Evolutionary conservation across 768 basidiomycete species (phyloP).

Genomic region (Pisolithus orientalis): DNA sequence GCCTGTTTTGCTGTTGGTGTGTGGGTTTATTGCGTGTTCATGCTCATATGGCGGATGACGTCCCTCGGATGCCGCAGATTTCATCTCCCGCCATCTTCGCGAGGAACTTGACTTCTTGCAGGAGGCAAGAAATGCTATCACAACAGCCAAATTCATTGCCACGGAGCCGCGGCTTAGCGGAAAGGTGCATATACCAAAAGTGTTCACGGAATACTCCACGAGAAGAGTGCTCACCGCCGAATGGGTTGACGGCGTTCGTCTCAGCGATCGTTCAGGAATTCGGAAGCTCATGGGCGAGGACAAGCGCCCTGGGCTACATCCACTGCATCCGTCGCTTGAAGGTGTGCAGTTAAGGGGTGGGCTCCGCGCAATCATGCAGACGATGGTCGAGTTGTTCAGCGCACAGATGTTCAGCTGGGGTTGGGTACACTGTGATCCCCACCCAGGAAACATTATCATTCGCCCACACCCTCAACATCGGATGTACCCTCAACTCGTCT

Average conservation of each 20-base stretch:
- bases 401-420: conserved; percentile 92
- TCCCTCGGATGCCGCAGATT: conserved; percentile 38
- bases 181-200: conserved; percentile 73
- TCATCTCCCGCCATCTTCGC: conserved; percentile 74
- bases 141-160: conserved; percentile 62
- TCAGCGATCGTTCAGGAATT: conserved; percentile 59
- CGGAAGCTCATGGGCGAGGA: conserved; percentile 53
- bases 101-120: conserved; percentile 77
- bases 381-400: conserved; percentile 82
- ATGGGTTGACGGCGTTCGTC: conserved; percentile 75
- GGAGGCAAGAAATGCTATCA: conserved; percentile 73
- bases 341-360: conserved; percentile 49
- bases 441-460: conserved; percentile 75
- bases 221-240: conserved; percentile 78
- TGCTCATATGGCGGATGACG: not conserved
- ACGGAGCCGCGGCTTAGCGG: conserved; percentile 63
- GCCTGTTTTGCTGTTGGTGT: conserved; percentile 72
- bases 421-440: conserved; percentile 77
- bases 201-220: conserved; percentile 67
- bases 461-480: conserved; percentile 35
- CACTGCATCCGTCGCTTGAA: conserved; percentile 8
- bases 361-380: conserved; percentile 65
- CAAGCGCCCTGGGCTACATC: not conserved
- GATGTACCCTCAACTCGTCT: conserved; percentile 54
- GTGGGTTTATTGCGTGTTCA: conserved; percentile 15